Conservation (phyloP, 495 filamentous ascomycete species). For the Talaromyces stipitatus region DNA sequence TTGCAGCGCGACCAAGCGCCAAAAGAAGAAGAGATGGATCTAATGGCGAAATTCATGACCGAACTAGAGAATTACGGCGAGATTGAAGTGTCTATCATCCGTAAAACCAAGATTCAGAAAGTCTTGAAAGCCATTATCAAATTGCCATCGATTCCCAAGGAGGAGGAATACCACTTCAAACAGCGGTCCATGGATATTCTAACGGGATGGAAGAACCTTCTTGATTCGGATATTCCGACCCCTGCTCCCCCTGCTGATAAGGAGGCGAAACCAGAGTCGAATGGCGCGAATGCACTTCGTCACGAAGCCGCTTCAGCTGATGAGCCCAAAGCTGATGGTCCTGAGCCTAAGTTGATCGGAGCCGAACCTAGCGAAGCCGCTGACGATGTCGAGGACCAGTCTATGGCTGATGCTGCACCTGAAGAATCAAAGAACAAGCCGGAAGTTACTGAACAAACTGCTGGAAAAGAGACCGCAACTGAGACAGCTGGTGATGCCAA, state of each 20-base stretch:
- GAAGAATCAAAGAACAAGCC: slow-evolving; percentile 12
- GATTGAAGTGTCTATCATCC: slow-evolving; percentile 79
- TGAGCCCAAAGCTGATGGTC: slow-evolving; percentile 22
- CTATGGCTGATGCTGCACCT: slow-evolving; percentile 8
- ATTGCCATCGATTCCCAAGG: slow-evolving; percentile 68
- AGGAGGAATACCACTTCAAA: slow-evolving; percentile 81
- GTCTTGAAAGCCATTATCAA: slow-evolving; percentile 87
- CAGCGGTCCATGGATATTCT: slow-evolving; percentile 64
- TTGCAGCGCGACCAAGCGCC: slow-evolving; percentile 72
- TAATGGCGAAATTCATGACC: slow-evolving; percentile 69
- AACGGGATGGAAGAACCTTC: slow-evolving; percentile 72
- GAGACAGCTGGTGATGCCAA: slow-evolving; percentile 10
- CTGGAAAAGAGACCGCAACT: slow-evolving; percentile 11
- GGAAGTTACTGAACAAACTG: background rate
- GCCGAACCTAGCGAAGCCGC: background rate
- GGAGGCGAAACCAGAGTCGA: slow-evolving; percentile 36
- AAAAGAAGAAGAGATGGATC: slow-evolving; percentile 80
- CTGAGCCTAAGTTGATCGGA: slow-evolving; percentile 5
- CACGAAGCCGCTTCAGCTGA: background rate
- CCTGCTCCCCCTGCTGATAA: slow-evolving; percentile 37
- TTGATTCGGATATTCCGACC: slow-evolving; percentile 55
- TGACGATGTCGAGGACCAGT: slow-evolving; percentile 16
- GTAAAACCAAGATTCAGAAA: slow-evolving; percentile 86
- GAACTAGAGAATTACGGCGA: slow-evolving; percentile 74
- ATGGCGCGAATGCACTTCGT: slow-evolving; percentile 47